phyloP scores from a whole-genome alignment of 1,139 yeast species.

The Blastobotrys aristatus region DNA sequence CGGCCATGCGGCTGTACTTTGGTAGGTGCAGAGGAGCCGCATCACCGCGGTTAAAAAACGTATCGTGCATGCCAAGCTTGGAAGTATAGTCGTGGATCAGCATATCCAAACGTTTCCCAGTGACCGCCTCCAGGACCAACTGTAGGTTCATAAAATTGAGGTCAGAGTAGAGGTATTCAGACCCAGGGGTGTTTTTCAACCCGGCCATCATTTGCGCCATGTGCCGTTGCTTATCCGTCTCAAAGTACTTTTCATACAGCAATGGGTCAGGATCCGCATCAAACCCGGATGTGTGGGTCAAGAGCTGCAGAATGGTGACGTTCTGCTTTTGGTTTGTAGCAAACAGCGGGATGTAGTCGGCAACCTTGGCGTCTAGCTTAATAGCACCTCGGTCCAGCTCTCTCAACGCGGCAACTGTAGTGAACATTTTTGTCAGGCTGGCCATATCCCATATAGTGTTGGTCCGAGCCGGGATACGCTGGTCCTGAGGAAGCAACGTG shows the following conservation, averaged over 20 bases:
- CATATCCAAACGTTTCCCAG: conserved; percentile 14
- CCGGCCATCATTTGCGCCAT: conserved; percentile 11
- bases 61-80: conserved; percentile 18
- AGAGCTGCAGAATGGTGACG: conserved; percentile 16
- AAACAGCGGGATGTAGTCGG: conserved; percentile 15
- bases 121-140: conserved; percentile 16
- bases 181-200: conserved; percentile 17
- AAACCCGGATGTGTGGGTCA: conserved; percentile 22
- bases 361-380: conserved; percentile 13
- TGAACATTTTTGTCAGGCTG: conserved; percentile 18
- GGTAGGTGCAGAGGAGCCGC: neutral
- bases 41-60: conserved; percentile 14
- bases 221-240: conserved; percentile 12
- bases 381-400: conserved; percentile 14
- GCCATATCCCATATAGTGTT: conserved; percentile 19
- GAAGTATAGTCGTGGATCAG: conserved; percentile 13
- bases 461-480: conserved; percentile 9
- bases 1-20: conserved; percentile 15
- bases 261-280: conserved; percentile 20
- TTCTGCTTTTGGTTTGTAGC: conserved; percentile 15
- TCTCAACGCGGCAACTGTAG: conserved; percentile 18
- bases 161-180: conserved; percentile 17
- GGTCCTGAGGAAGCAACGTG: conserved; percentile 8
- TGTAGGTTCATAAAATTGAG: conserved; percentile 18
- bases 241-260: conserved; percentile 5